These are phyloP conservation scores for Venturia pyrina DNA, from an alignment of 2,329 filamentous ascomycete species.

Conservation along the genomic window DNA sequence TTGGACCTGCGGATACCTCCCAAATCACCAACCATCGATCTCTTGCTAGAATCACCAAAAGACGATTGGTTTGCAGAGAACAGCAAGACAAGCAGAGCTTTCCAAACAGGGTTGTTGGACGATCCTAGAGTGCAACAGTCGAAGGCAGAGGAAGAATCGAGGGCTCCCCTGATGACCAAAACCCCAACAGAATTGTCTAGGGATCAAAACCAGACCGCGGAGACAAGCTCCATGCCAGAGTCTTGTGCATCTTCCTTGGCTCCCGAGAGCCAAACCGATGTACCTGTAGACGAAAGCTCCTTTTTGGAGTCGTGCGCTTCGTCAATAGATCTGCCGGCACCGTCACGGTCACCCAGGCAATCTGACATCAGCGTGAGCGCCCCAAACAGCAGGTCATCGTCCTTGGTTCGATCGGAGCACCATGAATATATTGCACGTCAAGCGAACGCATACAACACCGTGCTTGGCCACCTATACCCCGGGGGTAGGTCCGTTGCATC, in stretches of 20 bases:
- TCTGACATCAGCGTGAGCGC: not conserved
- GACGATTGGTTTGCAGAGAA: not conserved
- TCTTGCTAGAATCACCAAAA: not conserved
- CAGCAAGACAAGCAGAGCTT: not conserved
- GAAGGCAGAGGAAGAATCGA: not conserved
- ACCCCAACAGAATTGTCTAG: not conserved
- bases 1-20: not conserved
- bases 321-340: not conserved
- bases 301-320: not conserved
- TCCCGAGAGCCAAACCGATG: not conserved
- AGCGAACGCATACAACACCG: slow-evolving; percentile 2
- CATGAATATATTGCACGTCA: not conserved
- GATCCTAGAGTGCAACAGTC: not conserved
- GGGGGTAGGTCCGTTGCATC: not conserved
- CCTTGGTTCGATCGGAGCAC: not conserved
- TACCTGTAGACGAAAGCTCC: not conserved
- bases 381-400: not conserved
- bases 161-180: not conserved
- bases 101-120: not conserved
- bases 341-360: not conserved
- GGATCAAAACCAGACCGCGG: not conserved
- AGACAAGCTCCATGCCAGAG: not conserved
- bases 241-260: not conserved
- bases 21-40: not conserved
- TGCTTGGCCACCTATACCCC: not conserved